Base-by-base conservation (phyloP, 2,329 filamentous ascomycete species). In the Botrytis fabae region DNA sequence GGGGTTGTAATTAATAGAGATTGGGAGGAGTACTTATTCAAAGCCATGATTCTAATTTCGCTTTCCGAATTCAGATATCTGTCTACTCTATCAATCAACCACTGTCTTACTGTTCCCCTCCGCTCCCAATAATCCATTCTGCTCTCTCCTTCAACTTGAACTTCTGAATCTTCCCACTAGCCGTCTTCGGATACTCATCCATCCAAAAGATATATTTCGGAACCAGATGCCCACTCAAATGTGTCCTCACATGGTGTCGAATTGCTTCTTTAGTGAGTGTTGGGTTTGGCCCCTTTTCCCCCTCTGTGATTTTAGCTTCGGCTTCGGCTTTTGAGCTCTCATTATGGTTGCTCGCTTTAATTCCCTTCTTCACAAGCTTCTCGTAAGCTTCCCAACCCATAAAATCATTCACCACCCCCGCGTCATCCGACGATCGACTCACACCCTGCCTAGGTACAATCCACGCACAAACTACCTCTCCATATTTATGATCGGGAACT, bases 91-190 rank as follows among this genome's bases (percentile, higher is more conserved):
- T 54, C 51, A 25, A 54, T 28, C 25, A 28, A 54, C 9, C 57
- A 7, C 32, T 2, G 7, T 60, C 57, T 54, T 54, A 54, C 6
- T 28, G n/a, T 54, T 20, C 5, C n/a, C 35, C 48, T 32, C 14
- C n/a, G 44, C 44, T 46, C 6, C 20, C 25, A 57, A 70, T 25
- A 18, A 70, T n/a, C 54, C 54, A 61, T 54, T 44, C 71, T 18
- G 44, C 71, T 35, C 42, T 40, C n/a, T 94, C 92, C 79, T 89
- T 88, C 78, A 98, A 82, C 84, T 92, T 95, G 81, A 92, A 98
- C 84, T 98, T 98, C 84, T 97, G 94, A 72, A 98, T 95, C 88
- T 99, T 99, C 38, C 95, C 95, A 81, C 94, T 97, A 9, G 94
- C 93, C 51, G 96, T 99, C 87, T 97, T 98, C 32, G 95, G 95